phyloP scores from a whole-genome alignment of 2,329 filamentous ascomycete genomes.

The Pseudocercospora macadamiae region DNA sequence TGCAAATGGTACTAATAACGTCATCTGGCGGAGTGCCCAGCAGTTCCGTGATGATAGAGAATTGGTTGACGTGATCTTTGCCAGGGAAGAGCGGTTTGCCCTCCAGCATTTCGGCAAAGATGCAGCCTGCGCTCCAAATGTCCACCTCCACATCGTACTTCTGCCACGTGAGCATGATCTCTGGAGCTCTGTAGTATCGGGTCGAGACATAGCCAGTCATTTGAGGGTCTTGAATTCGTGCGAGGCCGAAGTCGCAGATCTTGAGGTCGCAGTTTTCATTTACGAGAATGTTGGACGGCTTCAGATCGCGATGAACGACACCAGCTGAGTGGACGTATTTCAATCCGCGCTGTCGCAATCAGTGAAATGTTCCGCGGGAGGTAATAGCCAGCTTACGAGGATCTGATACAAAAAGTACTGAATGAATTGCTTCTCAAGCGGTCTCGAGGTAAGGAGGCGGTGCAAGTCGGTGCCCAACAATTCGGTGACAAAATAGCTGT shows the following conservation, averaged over 20 bases:
- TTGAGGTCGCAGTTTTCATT: slow-evolving; percentile 99
- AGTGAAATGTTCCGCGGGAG: neutral
- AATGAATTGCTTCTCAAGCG: slow-evolving; percentile 98
- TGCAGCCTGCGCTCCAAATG: slow-evolving; percentile 98
- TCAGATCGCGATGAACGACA: slow-evolving; percentile 95
- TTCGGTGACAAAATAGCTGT: slow-evolving; percentile 96
- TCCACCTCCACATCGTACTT: slow-evolving; percentile 99
- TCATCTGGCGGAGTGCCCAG: slow-evolving; percentile 95
- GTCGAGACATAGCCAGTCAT: slow-evolving; percentile 99
- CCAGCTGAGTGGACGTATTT: slow-evolving; percentile 99
- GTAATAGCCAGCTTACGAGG: slow-evolving; percentile 63
- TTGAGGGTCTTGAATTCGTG: slow-evolving; percentile 96
- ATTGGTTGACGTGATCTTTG: slow-evolving; percentile 99
- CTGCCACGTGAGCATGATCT: slow-evolving; percentile 99
- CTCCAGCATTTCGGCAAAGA: slow-evolving; percentile 99
- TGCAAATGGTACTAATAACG: slow-evolving; percentile 97
- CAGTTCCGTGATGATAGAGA: slow-evolving; percentile 98
- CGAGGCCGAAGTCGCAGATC: slow-evolving; percentile 98
- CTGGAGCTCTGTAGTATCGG: slow-evolving; percentile 95
- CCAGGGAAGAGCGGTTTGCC: slow-evolving; percentile 97
- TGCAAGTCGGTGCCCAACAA: slow-evolving; percentile 95
- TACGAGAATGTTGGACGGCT: slow-evolving; percentile 98
- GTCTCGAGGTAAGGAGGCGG: slow-evolving; percentile 89
- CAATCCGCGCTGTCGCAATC: slow-evolving; percentile 72
- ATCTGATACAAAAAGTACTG: slow-evolving; percentile 99